Base-by-base conservation (phyloP, 768 basidiomycete genomes). In the Xanthoconium purpureum region DNA sequence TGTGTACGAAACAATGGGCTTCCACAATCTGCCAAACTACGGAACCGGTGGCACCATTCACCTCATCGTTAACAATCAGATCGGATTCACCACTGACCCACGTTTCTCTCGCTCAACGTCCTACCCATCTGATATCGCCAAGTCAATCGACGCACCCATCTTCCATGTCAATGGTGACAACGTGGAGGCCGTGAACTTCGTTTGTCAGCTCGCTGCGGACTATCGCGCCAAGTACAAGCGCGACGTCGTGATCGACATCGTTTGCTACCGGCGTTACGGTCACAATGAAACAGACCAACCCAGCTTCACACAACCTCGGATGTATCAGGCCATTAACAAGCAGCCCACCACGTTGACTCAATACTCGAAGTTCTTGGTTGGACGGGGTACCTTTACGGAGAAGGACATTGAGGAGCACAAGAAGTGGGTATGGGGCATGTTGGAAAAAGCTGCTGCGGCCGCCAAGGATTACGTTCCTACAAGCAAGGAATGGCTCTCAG, bases 131-230 rank as follows among this genome's bases (percentile, higher is more conserved):
- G 97, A 99, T 69, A 91, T 99, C 61, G 97, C 97, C 59, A 99
- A 99, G 74, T 87, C 94, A 47, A 98, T 98, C 70, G 97, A 99
- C 66, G 83, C 97, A 0, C 96, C 96, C 48, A 98, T 99, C 74
- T 96, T 99, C 87, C 96, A 99, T 74, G 97, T 98, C 67, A 99
- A 99, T 67, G 96, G 96, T 45, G 96, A 99, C 79, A 94, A 98
- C 65, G 90, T 89, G 58, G 96, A 99, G 74, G 96, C 96, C 20
- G 94, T 99, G 72, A 98, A 91, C 72, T 99, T 95, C 68, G 96
- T 99, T 39, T 96, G 93, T 75, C 94, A 96, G 67, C 87, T 99
- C 54, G 97, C 96, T 29, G 96, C 96, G 32, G 96, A 99, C 72
- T 99, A 93, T 76, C 88, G 96, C 48, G 94, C 96, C 63, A 96